phyloP scores from a whole-genome alignment of 345 rosid genomes.

The Cardamine resedifolia region DNA sequence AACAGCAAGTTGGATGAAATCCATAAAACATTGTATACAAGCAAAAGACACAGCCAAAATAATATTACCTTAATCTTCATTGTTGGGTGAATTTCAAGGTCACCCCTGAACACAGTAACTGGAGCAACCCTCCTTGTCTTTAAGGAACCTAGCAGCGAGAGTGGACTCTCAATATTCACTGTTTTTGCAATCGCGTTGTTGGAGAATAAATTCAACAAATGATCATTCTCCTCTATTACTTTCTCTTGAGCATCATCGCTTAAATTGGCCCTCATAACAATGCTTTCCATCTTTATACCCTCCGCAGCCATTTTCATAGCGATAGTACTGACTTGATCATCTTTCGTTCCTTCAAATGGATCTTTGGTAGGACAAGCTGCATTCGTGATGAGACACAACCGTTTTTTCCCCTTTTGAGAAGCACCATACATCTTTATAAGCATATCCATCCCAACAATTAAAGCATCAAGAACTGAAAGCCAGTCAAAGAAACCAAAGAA shows the following conservation, averaged over 20 bases:
- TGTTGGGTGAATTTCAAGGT: constrained; percentile 66
- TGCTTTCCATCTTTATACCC: constrained; percentile 72
- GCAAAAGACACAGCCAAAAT: neutral
- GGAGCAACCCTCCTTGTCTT: constrained; percentile 73
- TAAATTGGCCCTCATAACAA: constrained; percentile 54
- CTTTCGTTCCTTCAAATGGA: constrained; percentile 74
- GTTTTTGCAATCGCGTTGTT: constrained; percentile 53
- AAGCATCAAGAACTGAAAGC: constrained; percentile 76
- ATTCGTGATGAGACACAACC: constrained; percentile 74
- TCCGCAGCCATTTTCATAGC: constrained; percentile 61
- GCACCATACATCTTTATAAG: constrained; percentile 68
- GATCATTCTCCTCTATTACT: constrained; percentile 68
- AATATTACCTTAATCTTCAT: constrained; percentile 76
- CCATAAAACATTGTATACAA: neutral
- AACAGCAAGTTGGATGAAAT: neutral
- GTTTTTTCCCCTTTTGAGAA: constrained; percentile 75
- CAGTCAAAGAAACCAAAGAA: constrained; percentile 49
- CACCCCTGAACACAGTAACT: constrained; percentile 82
- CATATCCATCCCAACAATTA: constrained; percentile 95
- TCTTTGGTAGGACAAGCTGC: constrained; percentile 73
- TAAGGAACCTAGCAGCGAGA: constrained; percentile 75
- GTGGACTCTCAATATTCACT: constrained; percentile 64
- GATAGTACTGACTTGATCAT: constrained; percentile 72
- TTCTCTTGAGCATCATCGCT: constrained; percentile 40
- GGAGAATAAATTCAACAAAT: constrained; percentile 63